Base-by-base conservation (phyloP, 2,329 filamentous ascomycete species). In the Colletotrichum sublineola region DNA sequence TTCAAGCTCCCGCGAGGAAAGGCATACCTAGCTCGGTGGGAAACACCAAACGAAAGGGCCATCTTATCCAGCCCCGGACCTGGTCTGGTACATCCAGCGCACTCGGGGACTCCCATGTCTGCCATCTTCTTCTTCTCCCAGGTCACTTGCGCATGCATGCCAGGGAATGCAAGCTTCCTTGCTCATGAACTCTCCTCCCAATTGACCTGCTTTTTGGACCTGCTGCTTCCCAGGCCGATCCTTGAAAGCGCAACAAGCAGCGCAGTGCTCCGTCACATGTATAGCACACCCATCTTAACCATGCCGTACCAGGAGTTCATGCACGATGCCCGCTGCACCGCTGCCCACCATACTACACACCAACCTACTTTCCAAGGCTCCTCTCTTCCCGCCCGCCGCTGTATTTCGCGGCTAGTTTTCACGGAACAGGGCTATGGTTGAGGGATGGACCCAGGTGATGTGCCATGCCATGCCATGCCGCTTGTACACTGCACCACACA, bases 241-340 rank as follows among this genome's bases (percentile, higher is more conserved):
- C 66, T 64, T 64, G 69, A 40, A 69, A 46, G 64, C 20, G 55
- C 60, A 46, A 60, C 38, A 55, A 63, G 31, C 53, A 60, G 58
- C 44, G 66, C 53, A 55, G 69, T 72, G 66, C 60, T 56, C 65
- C 69, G 60, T 72, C 55, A 69, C 60, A 69, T 74, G 69, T 68
- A 68, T 67, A 68, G 24, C 52, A 68, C 65, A 52, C 38, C 63
- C 64, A 38, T 74, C 61, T 60, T 60, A 55, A 53, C 53, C 69
- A 69, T 70, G 73, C 65, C 50, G 69, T 73, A 71, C 64, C 69
- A 74, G 73, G 65, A 73, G 73, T 73, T 74, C 73, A 74, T 74
- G 73, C 73, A 74, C 69, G 69, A 69, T 72, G 69, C 66, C 69
- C 69, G 66, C 68, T 70, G 63, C 57, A 63, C 64, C 64, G 68